phyloP scores from a whole-genome alignment of 345 rosid species.

The Camelina laxa region DNA sequence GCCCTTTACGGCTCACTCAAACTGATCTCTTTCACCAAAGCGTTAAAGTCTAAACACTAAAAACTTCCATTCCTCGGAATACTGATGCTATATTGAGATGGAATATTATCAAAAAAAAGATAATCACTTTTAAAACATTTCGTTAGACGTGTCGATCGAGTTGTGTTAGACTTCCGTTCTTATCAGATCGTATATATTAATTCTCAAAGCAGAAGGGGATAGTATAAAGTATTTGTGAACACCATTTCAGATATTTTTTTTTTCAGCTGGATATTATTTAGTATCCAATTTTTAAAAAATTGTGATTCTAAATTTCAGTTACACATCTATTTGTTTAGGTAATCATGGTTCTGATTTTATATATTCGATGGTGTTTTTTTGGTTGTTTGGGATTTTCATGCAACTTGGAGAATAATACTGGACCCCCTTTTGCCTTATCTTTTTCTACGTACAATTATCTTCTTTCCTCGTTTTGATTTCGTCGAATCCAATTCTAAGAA shows the following conservation, averaged over 20 bases:
- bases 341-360: conserved; percentile 19
- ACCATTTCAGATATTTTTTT: too few species aligned
- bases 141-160: not conserved
- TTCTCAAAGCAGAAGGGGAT: too few species aligned
- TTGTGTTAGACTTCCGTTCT: conserved; percentile 7
- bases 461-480: not conserved
- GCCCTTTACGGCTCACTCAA: conserved; percentile 18
- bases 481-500: conserved; percentile 1
- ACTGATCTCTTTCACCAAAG: conserved; percentile 7
- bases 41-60: conserved; percentile 5
- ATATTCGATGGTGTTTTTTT: not conserved
- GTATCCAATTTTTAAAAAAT: not conserved
- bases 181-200: not conserved
- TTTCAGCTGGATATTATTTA: not conserved
- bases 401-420: conserved; percentile 30
- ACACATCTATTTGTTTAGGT: conserved; percentile 23
- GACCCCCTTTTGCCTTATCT: conserved; percentile 21
- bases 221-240: too few species aligned
- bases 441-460: not conserved
- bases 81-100: not conserved
- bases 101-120: not conserved
- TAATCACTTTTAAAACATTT: not conserved
- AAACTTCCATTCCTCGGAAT: not conserved
- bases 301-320: not conserved
- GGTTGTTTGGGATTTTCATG: conserved; percentile 7